Percentiles rank a stretch among this genome's conserved stretches.
Conservation (phyloP, 768 basidiomycete species). For the Sporobolomyces roseus region DNA sequence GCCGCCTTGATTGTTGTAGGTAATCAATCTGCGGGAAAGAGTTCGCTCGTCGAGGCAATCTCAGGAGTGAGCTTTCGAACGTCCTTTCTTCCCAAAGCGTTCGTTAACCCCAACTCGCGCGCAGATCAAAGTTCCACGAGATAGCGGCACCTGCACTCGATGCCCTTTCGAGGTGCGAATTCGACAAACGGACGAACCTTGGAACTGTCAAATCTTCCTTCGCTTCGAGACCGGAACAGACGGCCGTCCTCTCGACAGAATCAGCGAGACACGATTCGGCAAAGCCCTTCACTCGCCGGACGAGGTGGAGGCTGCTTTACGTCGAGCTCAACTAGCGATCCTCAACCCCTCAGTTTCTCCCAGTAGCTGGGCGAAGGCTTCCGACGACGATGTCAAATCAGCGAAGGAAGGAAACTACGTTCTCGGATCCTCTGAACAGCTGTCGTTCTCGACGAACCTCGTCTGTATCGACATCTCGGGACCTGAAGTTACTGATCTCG, state of each 20-base stretch:
- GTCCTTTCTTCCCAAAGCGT: conserved; percentile 1
- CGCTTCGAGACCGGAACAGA: conserved; percentile 51
- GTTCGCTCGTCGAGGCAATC: conserved; percentile 55
- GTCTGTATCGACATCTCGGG: conserved; percentile 55
- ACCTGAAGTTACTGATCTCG: conserved; percentile 50
- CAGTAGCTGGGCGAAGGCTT: conserved; percentile 30
- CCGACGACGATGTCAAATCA: conserved; percentile 1
- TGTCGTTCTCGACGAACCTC: conserved; percentile 54
- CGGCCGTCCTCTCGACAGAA: conserved; percentile 46
- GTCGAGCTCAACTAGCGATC: conserved; percentile 62
- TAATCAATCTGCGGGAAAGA: conserved; percentile 56
- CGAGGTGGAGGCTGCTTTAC: conserved; percentile 57
- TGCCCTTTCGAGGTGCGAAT: conserved; percentile 52
- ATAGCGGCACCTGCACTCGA: conserved; percentile 55
- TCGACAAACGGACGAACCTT: conserved; percentile 38
- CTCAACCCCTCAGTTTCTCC: conserved; percentile 46
- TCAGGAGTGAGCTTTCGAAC: conserved; percentile 51
- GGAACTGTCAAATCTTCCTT: conserved; percentile 52
- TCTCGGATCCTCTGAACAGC: conserved; percentile 42
- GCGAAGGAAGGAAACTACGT: conserved; percentile 7
- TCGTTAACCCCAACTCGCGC: background rate
- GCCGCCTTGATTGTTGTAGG: no score
- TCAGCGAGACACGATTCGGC: conserved; percentile 53
- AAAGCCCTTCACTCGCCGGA: conserved; percentile 50
- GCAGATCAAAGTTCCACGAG: conserved; percentile 57